Evolutionary conservation across 192 early-diverging fungal species (phyloP).

Genomic region (Linnemannia elongata): DNA sequence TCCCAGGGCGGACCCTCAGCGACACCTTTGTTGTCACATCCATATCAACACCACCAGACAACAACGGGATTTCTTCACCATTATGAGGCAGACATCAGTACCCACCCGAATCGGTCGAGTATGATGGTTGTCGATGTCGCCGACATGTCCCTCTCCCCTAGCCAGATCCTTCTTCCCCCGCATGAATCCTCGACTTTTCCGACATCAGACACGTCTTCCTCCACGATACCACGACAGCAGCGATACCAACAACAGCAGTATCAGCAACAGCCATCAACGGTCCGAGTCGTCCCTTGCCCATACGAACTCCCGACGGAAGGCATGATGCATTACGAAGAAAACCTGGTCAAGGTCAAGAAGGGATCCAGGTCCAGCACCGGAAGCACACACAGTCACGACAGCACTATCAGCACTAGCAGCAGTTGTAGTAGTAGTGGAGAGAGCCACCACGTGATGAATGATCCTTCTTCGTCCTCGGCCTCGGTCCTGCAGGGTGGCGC

Average conservation of each 20-base stretch:
- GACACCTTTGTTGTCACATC: neutral
- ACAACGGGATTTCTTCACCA: neutral
- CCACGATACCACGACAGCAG: neutral
- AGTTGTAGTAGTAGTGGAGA: neutral
- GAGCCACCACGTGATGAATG: neutral
- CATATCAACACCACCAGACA: neutral
- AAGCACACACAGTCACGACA: neutral
- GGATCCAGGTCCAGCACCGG: neutral
- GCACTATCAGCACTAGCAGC: neutral
- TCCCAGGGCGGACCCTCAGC: neutral
- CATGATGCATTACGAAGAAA: neutral
- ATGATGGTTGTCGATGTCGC: constrained; percentile 1
- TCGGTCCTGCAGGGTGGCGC: neutral
- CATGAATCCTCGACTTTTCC: neutral
- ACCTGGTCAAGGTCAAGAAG: neutral
- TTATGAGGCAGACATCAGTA: neutral
- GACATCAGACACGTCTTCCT: neutral
- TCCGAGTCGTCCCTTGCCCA: constrained; percentile 28
- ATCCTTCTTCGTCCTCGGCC: no score
- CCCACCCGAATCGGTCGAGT: neutral
- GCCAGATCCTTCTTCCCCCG: neutral
- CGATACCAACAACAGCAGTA: neutral
- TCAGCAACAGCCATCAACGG: neutral
- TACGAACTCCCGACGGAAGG: constrained; percentile 11
- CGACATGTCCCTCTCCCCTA: constrained; percentile 7